Evolutionary conservation across 2,329 filamentous ascomycete genomes (phyloP).

Genomic region (Blastomyces gilchristii): DNA sequence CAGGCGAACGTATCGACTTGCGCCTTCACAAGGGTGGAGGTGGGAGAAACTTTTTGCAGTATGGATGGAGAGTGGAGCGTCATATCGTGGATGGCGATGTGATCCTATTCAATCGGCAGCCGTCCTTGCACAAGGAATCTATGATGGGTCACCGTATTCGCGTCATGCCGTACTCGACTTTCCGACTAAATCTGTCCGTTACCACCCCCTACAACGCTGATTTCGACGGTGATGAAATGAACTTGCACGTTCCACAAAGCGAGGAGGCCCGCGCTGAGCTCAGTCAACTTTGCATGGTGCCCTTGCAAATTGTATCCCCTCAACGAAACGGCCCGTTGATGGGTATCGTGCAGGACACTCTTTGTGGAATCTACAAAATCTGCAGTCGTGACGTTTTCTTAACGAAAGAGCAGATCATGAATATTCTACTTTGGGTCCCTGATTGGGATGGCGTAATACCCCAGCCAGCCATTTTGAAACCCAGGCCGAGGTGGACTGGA

Average conservation of each 20-base stretch:
- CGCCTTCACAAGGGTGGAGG: constrained; percentile 83
- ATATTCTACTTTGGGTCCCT: constrained; percentile 93
- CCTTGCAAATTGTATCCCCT: constrained; percentile 93
- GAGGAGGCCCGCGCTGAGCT: constrained; percentile 95
- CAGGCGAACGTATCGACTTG: constrained; percentile 88
- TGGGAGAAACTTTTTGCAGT: constrained; percentile 69
- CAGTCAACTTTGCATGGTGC: constrained; percentile 92
- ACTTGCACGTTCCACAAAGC: constrained; percentile 95
- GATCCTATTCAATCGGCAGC: constrained; percentile 99
- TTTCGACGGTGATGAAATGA: constrained; percentile 99
- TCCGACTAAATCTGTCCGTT: constrained; percentile 92
- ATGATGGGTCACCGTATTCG: constrained; percentile 99
- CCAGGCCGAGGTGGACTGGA: constrained; percentile 86
- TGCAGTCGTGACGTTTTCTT: constrained; percentile 87
- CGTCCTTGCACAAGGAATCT: constrained; percentile 97
- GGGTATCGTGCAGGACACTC: constrained; percentile 98
- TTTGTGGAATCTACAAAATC: constrained; percentile 95
- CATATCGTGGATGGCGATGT: constrained; percentile 94
- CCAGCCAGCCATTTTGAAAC: constrained; percentile 86
- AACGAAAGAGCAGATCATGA: constrained; percentile 86
- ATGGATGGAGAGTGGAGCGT: constrained; percentile 97
- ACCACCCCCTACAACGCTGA: constrained; percentile 99
- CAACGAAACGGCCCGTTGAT: constrained; percentile 95
- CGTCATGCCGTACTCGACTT: constrained; percentile 98
- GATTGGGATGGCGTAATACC: constrained; percentile 95